Evolutionary conservation across 2,329 filamentous ascomycete genomes (phyloP).

Genomic region (Aspergillus jensenii): DNA sequence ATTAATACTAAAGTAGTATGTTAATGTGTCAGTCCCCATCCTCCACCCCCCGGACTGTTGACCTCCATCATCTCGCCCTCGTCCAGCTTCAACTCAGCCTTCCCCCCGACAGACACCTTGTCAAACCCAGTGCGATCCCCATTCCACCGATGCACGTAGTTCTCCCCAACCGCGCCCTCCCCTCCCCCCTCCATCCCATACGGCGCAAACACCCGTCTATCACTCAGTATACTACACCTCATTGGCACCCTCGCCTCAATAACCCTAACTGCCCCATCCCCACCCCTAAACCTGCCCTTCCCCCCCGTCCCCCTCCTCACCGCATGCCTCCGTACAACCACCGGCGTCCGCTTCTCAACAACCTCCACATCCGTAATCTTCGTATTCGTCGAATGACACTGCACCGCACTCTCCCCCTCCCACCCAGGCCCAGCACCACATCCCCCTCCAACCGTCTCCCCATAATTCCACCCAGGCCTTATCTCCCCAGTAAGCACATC

Average conservation of each 20-base stretch:
- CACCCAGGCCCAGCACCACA: conserved; percentile 71
- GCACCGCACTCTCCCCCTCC: conserved; percentile 74
- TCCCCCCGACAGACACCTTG: not conserved
- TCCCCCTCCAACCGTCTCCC: conserved; percentile 80
- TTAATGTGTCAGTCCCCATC: not conserved
- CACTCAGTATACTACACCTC: conserved; percentile 73
- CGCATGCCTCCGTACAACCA: conserved; percentile 69
- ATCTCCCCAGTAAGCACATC: not conserved
- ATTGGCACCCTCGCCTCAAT: conserved; percentile 79
- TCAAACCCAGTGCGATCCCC: not conserved
- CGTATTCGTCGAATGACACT: conserved; percentile 85
- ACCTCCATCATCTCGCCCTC: not conserved
- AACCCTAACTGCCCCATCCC: conserved; percentile 73
- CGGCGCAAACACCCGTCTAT: conserved; percentile 69
- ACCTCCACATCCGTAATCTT: conserved; percentile 79
- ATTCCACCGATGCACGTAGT: conserved; percentile 36
- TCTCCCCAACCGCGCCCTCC: conserved; percentile 73
- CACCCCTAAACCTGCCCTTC: conserved; percentile 65
- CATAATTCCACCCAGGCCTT: conserved; percentile 64
- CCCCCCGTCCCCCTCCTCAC: conserved; percentile 65
- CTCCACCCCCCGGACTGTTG: not conserved
- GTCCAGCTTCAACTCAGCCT: not conserved
- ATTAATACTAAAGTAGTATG: too few relatives aligned
- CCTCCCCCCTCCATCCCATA: conserved; percentile 80
- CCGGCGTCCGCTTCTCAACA: conserved; percentile 74